phyloP scores from a whole-genome alignment of 352 stramenopile species.

The Phytophthora boehmeriae region DNA sequence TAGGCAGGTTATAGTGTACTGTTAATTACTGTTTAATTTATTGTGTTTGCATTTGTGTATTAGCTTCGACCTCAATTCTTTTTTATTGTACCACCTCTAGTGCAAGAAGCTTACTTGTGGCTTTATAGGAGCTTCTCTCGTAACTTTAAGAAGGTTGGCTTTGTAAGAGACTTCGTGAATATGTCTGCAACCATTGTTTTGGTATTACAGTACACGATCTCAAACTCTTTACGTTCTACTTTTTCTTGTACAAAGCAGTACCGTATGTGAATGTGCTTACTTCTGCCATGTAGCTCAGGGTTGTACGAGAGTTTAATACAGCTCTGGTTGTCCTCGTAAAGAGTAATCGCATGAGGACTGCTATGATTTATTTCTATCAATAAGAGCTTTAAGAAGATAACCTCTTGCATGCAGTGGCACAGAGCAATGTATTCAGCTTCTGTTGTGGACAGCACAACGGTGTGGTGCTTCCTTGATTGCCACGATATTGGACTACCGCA shows the following conservation, averaged over 20 bases:
- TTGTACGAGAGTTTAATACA: conserved; percentile 2
- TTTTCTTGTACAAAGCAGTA: too few relatives aligned
- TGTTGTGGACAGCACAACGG: conserved; percentile 32
- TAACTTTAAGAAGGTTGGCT: not conserved
- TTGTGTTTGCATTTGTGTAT: too few relatives aligned
- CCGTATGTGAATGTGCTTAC: too few relatives aligned
- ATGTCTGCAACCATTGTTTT: conserved; percentile 20
- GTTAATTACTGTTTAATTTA: too few relatives aligned
- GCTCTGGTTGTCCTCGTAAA: conserved; percentile 1
- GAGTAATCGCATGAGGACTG: not conserved
- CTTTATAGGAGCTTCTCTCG: not conserved
- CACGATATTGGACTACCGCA: conserved; percentile 23
- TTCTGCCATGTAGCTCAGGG: not conserved
- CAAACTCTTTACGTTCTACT: not conserved
- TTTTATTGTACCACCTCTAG: too few relatives aligned
- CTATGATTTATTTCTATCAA: not conserved
- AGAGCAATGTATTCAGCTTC: too few relatives aligned
- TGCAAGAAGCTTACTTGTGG: not conserved
- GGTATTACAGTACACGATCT: conserved; percentile 2
- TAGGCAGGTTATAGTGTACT: too few relatives aligned
- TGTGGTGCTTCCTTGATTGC: conserved; percentile 27
- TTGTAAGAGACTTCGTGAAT: conserved; percentile 1
- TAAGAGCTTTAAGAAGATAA: conserved; percentile 19
- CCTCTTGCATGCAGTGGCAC: too few relatives aligned
- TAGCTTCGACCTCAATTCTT: too few relatives aligned